Conservation (phyloP, 768 basidiomycete species). For the Mycena polygramma region DNA sequence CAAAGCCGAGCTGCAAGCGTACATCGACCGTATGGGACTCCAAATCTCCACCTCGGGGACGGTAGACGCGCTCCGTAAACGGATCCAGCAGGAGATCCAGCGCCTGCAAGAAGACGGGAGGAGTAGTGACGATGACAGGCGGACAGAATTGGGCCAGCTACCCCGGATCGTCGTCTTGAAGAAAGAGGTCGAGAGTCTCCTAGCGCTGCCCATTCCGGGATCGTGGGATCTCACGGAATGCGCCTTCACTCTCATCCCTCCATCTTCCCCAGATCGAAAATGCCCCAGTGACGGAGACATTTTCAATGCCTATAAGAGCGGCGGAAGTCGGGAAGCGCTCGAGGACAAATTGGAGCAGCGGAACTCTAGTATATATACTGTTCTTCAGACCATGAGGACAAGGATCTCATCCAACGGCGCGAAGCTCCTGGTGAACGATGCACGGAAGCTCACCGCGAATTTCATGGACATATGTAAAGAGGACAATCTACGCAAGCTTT, state of each 20-base stretch:
- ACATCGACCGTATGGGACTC: conserved; percentile 56
- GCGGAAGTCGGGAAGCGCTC: conserved; percentile 36
- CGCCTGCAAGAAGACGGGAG: conserved; percentile 49
- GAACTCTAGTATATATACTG: conserved; percentile 50
- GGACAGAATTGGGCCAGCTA: conserved; percentile 58
- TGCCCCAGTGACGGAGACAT: conserved; percentile 59
- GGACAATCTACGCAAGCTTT: conserved; percentile 60
- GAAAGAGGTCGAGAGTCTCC: conserved; percentile 57
- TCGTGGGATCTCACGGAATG: conserved; percentile 63
- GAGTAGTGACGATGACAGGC: conserved; percentile 41
- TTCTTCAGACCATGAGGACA: conserved; percentile 50
- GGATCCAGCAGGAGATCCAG: conserved; percentile 53
- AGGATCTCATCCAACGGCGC: conserved; percentile 42
- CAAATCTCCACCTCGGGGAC: conserved; percentile 49
- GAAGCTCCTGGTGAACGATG: conserved; percentile 58
- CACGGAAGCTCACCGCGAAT: conserved; percentile 51
- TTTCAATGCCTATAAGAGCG: conserved; percentile 46
- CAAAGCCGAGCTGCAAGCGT: conserved; percentile 55
- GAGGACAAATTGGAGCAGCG: conserved; percentile 47
- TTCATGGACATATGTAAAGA: conserved; percentile 64
- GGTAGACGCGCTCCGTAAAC: conserved; percentile 51
- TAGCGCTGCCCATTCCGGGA: conserved; percentile 62
- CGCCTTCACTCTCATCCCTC: conserved; percentile 45
- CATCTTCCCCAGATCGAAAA: conserved; percentile 20
- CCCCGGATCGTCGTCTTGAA: conserved; percentile 59